Evolutionary conservation across 805 yeast genomes (phyloP).

Genomic region (Starmerella bombicola): DNA sequence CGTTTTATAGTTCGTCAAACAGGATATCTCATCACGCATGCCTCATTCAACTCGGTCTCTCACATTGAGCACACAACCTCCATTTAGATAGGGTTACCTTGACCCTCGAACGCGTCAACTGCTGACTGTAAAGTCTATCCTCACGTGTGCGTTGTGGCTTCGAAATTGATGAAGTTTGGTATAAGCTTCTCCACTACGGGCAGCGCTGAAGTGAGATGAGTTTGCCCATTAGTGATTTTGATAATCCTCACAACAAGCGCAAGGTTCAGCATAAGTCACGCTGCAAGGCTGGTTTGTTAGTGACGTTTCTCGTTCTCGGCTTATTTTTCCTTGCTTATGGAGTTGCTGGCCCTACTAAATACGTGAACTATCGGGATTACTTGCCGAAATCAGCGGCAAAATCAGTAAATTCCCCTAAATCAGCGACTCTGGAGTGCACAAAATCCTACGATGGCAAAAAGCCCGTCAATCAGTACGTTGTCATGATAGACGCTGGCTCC

Average conservation of each 20-base stretch:
- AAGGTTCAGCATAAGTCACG: slow-evolving; percentile 7
- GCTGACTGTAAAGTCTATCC: too few species aligned
- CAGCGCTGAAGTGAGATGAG: too few species aligned
- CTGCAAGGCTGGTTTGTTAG: slow-evolving; percentile 5
- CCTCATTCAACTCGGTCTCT: too few species aligned
- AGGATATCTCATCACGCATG: too few species aligned
- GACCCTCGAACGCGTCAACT: too few species aligned
- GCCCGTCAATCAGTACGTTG: slow-evolving; percentile 51
- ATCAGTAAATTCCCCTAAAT: not conserved
- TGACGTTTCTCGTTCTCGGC: slow-evolving; percentile 3
- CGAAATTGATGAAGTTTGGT: too few species aligned
- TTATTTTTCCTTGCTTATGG: not conserved
- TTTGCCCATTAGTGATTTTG: slow-evolving; percentile 15
- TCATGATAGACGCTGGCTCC: slow-evolving; percentile 97
- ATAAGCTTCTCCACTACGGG: too few species aligned
- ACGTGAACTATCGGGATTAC: slow-evolving; percentile 1
- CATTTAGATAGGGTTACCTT: too few species aligned
- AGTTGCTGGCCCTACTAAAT: not conserved
- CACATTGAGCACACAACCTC: too few species aligned
- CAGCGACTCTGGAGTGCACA: slow-evolving; percentile 22
- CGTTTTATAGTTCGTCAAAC: too few species aligned
- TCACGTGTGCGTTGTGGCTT: too few species aligned
- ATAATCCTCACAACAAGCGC: slow-evolving; percentile 16
- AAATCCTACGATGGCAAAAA: slow-evolving; percentile 30
- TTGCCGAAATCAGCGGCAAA: not conserved